Base-by-base conservation (phyloP, 352 stramenopile species). In the Aphanomyces euteiches region DNA sequence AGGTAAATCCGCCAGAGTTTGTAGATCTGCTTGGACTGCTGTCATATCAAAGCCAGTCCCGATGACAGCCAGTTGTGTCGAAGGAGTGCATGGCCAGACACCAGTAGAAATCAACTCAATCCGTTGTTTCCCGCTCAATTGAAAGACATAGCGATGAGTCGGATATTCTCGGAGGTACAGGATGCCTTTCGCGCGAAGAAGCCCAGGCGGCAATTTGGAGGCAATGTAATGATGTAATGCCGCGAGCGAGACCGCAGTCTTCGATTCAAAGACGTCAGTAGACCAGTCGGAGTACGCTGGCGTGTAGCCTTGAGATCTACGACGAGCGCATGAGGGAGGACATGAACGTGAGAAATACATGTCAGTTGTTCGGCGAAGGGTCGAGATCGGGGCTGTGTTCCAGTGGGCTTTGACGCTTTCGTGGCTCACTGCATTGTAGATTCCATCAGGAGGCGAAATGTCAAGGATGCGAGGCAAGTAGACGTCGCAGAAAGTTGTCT, bases 381-480 rank as follows among this genome's bases (percentile, higher is more conserved):
- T 58, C 36, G 63, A 60, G 7, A 34, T 47, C n/a, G 8, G 17
- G n/a, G 63, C 6, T 17, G 56, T 69, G 36, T 80, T 85, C 84
- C 84, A 92, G 45, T 88, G 82, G 37, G 68, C 67, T n/a, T 78
- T 67, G 12, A 90, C 82, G 17, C 71, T 80, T 72, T 92, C 84
- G 65, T 92, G 84, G 74, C 73, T 90, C 72, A 92, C 77, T 4
- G 76, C 76, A 38, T 77, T 77, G 60, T 83, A 82, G 34, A 78
- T 73, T 45, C 82, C 76, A 21, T 87, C 81, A 0, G 85, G 84
- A 5, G 81, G 83, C 2, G 77, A 69, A 37, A 93, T 79, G 72
- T 93, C 85, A 37, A 93, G 76, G 67, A 93, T 83, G 57, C 88
- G 80, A 8, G 83, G 85, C 64, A 93, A 54, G 65, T 87, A 90